Evolutionary conservation across 805 yeast species (phyloP).

Genomic region (Starmera amethionina): DNA sequence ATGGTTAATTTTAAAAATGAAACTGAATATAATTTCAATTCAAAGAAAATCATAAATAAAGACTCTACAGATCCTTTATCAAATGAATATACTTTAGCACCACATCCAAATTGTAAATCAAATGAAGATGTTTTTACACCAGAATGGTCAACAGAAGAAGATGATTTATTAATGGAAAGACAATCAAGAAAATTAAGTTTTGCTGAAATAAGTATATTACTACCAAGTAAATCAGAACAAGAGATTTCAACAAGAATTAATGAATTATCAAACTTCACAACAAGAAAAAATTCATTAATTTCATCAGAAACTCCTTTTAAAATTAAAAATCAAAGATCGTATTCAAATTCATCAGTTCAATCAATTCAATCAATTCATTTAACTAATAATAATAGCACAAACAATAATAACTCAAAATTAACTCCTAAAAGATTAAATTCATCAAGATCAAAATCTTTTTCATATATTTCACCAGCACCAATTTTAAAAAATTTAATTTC

Average conservation of each 20-base stretch:
- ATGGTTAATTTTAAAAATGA: too few relatives aligned
- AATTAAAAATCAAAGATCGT: not conserved
- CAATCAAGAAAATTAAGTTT: slow-evolving; percentile 50
- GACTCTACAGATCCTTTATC: not conserved
- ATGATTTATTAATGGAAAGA: slow-evolving; percentile 48
- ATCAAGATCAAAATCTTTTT: slow-evolving; percentile 9
- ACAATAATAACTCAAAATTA: not conserved
- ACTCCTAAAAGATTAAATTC: not conserved
- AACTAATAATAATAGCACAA: not conserved
- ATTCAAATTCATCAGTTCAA: not conserved
- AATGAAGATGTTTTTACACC: not conserved
- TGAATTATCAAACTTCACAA: slow-evolving; percentile 22
- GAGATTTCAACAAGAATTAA: slow-evolving; percentile 61
- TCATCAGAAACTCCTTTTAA: not conserved
- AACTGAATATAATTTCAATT: too few relatives aligned
- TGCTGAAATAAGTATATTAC: slow-evolving; percentile 62
- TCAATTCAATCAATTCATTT: too few relatives aligned
- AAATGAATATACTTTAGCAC: not conserved
- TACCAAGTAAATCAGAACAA: slow-evolving; percentile 65
- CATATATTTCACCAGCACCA: slow-evolving; percentile 2
- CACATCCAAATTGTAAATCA: not conserved
- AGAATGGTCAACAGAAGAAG: slow-evolving; percentile 56
- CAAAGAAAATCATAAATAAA: not conserved
- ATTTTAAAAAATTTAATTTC: not conserved
- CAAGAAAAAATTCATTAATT: not conserved